phyloP scores from a whole-genome alignment of 805 yeast species.

The Saccharomycopsis microspora region DNA sequence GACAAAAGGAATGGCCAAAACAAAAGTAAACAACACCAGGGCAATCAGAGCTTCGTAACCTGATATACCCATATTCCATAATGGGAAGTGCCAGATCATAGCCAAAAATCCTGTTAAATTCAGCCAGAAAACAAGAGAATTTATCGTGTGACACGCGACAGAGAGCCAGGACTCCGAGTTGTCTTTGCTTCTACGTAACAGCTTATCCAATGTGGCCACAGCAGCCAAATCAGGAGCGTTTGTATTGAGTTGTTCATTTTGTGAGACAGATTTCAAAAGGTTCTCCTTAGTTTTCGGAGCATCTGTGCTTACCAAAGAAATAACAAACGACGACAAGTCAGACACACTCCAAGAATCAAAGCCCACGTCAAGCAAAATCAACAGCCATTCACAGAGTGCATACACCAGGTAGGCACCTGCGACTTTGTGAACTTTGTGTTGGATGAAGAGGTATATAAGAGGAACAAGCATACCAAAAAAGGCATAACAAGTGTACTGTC shows the following conservation, averaged over 20 bases:
- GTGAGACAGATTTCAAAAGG: constrained; percentile 12
- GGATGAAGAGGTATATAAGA: constrained; percentile 77
- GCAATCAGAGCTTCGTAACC: constrained; percentile 78
- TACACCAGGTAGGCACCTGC: constrained; percentile 95
- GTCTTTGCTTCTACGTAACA: constrained; percentile 15
- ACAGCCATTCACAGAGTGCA: constrained; percentile 90
- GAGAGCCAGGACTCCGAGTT: constrained; percentile 18
- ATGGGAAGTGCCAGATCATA: constrained; percentile 93
- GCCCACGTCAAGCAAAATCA: constrained; percentile 71
- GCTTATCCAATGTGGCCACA: constrained; percentile 14
- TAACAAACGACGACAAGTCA: constrained; percentile 57
- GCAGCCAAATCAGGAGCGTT: constrained; percentile 19
- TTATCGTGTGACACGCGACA: constrained; percentile 36
- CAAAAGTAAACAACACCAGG: constrained; percentile 45
- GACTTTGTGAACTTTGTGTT: constrained; percentile 77
- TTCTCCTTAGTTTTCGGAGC: constrained; percentile 13
- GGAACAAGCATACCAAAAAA: constrained; percentile 76
- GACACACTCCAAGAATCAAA: constrained; percentile 72
- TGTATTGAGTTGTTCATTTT: constrained; percentile 19
- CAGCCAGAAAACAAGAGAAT: constrained; percentile 80
- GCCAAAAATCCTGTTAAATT: constrained; percentile 69
- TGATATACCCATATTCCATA: constrained; percentile 96
- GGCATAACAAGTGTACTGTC: constrained; percentile 39
- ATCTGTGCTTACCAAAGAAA: constrained; percentile 24
- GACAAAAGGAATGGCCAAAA: constrained; percentile 37